These are phyloP conservation scores for Bisporella sp. DNA, from an alignment of 2,329 filamentous ascomycete genomes.

Conservation along the genomic window DNA sequence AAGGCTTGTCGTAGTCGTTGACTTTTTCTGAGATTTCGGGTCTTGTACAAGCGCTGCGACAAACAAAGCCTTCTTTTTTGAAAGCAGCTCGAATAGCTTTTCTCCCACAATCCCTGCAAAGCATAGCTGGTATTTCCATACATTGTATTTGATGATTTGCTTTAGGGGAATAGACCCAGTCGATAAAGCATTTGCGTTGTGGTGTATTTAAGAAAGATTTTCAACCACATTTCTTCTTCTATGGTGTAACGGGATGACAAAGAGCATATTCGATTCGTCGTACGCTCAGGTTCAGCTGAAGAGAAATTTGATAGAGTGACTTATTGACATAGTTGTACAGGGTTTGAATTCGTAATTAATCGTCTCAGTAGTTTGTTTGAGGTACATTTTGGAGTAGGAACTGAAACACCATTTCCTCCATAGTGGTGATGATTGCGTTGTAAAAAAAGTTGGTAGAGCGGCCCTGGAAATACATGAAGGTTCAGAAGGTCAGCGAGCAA, in stretches of 20 bases:
- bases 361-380: too few relatives aligned
- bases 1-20: too few relatives aligned
- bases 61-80: conserved; percentile 6
- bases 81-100: conserved; percentile 9
- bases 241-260: conserved; percentile 7
- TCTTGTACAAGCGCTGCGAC: conserved; percentile 2
- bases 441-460: too few relatives aligned
- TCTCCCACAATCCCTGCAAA: conserved; percentile 8
- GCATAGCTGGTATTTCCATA: conserved; percentile 8
- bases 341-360: conserved; percentile 8
- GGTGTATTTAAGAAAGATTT: conserved; percentile 5
- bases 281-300: conserved; percentile 5
- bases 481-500: too few relatives aligned
- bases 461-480: too few relatives aligned
- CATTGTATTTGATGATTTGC: conserved; percentile 8
- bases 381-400: too few relatives aligned
- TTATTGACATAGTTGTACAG: conserved; percentile 8
- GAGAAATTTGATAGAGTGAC: conserved; percentile 5
- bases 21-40: conserved; percentile 1
- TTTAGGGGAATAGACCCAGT: conserved; percentile 8
- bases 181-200: conserved; percentile 11
- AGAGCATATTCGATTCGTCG: conserved; percentile 10
- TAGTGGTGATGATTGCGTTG: too few relatives aligned
- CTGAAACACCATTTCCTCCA: too few relatives aligned
- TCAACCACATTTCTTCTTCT: conserved; percentile 5